Evolutionary conservation across 2,329 filamentous ascomycete species (phyloP).

Genomic region (Sclerotinia sclerotiorum): DNA sequence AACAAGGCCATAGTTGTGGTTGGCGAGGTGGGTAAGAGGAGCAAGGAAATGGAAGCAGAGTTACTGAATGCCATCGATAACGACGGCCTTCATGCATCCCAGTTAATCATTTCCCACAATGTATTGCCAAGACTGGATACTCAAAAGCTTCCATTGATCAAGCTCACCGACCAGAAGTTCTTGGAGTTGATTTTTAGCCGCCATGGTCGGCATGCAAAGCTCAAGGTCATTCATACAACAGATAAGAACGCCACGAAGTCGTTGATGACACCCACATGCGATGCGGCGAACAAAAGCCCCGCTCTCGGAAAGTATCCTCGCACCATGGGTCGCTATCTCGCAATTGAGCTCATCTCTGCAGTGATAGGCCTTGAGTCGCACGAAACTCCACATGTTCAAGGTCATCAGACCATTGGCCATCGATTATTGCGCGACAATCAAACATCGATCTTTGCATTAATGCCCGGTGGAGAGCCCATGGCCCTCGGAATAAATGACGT

Average conservation of each 20-base stretch:
- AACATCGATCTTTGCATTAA: constrained; percentile 58
- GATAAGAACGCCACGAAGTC: constrained; percentile 48
- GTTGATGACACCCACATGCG: constrained; percentile 54
- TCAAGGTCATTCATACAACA: constrained; percentile 45
- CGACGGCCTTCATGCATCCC: constrained; percentile 45
- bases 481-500: constrained; percentile 56
- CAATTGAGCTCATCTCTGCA: constrained; percentile 48
- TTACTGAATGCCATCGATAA: constrained; percentile 47
- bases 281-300: constrained; percentile 49
- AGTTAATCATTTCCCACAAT: constrained; percentile 48
- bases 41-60: constrained; percentile 52
- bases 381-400: constrained; percentile 53
- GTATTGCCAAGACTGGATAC: constrained; percentile 46
- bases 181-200: neutral
- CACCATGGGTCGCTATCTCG: constrained; percentile 53
- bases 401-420: constrained; percentile 46
- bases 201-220: neutral
- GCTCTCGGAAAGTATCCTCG: constrained; percentile 51
- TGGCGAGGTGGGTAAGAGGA: constrained; percentile 48
- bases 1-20: constrained; percentile 57
- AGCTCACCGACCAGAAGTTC: constrained; percentile 7
- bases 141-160: constrained; percentile 45
- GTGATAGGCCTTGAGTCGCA: constrained; percentile 52
- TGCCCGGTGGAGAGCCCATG: constrained; percentile 64
- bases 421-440: constrained; percentile 48